These are phyloP conservation scores for Cyberlindnera xishuangbannaensis DNA, from an alignment of 805 yeast species.

Conservation along the genomic window DNA sequence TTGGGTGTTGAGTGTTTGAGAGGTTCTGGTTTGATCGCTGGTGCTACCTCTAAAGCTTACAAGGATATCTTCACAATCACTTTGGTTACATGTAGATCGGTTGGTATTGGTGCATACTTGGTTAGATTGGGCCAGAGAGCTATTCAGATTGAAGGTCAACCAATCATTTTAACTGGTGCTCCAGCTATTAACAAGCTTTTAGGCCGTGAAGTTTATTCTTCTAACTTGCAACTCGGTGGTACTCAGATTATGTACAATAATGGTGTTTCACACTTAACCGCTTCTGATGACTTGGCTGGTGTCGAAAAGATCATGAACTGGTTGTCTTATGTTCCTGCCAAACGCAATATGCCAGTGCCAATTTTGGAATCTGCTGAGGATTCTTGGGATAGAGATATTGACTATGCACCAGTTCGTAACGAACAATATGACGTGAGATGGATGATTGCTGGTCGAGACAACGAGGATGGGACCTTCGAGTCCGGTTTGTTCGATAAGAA, in stretches of 20 bases:
- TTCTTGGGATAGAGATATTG: constrained; percentile 91
- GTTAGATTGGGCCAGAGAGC: constrained; percentile 99
- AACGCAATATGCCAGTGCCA: constrained; percentile 87
- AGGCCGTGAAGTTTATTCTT: constrained; percentile 95
- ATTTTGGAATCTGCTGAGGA: constrained; percentile 69
- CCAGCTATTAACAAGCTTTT: constrained; percentile 95
- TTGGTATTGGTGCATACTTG: constrained; percentile 98
- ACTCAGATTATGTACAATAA: constrained; percentile 97
- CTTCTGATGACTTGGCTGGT: constrained; percentile 95
- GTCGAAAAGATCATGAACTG: constrained; percentile 91
- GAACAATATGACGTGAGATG: constrained; percentile 89
- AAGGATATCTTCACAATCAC: constrained; percentile 96
- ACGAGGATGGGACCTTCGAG: constrained; percentile 68
- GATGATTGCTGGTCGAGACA: constrained; percentile 81
- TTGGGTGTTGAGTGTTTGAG: constrained; percentile 97
- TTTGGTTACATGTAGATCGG: constrained; percentile 99
- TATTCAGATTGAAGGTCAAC: constrained; percentile 97
- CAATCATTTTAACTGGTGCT: constrained; percentile 97
- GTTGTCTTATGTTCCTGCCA: constrained; percentile 92
- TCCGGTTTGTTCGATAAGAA: constrained; percentile 86
- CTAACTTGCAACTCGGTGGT: constrained; percentile 97
- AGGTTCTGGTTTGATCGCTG: constrained; percentile 98
- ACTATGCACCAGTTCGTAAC: constrained; percentile 63
- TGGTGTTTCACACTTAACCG: constrained; percentile 98
- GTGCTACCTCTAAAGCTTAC: constrained; percentile 97